Base-by-base conservation (phyloP, 495 filamentous ascomycete genomes). In the Penicillium salamii region DNA sequence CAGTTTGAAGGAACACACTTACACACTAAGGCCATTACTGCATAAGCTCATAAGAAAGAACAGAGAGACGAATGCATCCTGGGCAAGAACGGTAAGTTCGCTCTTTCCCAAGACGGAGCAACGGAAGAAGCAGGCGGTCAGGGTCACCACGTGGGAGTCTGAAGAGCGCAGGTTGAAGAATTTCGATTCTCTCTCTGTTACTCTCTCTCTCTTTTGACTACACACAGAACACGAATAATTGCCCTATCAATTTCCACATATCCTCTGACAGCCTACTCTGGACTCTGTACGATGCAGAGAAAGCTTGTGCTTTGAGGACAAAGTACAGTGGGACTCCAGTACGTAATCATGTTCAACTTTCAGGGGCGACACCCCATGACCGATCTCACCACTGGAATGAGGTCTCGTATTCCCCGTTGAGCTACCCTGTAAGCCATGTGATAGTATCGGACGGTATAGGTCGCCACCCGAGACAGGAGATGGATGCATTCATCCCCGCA, bases 101-200 rank as follows among this genome's bases (percentile, higher is more conserved):
- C 8, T 26, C 4, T 26, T 4, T 73, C 58, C 77, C 71, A 46
- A 89, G 95, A 39, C 75, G 77, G 46, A 79, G 85, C 93, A 46
- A 63, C 65, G 54, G 69, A 70, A 54, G 42, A 49, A 55, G 70
- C 53, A 69, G 66, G 67, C 55, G 68, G 71, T 70, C 58, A 59
- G 54, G 62, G 49, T 11, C 53, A 41, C 53, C 54, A 62, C 56
- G 63, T 69, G 62, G 68, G 36, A 53, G 57, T 76, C 3, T 8
- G 8, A 26, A 26, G 23, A 4, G 23, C 23, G 4, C 23, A 26
- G 23, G 8, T 26, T 26, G 23, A n/a, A n/a, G n/a, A n/a, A n/a
- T n/a, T n/a, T n/a, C n/a, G n/a, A n/a, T n/a, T n/a, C n/a, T n/a
- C n/a, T n/a, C n/a, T n/a, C n/a, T n/a, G n/a, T n/a, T n/a, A n/a